Conservation (phyloP, 352 stramenopile genomes). For the Phytophthora sp. region DNA sequence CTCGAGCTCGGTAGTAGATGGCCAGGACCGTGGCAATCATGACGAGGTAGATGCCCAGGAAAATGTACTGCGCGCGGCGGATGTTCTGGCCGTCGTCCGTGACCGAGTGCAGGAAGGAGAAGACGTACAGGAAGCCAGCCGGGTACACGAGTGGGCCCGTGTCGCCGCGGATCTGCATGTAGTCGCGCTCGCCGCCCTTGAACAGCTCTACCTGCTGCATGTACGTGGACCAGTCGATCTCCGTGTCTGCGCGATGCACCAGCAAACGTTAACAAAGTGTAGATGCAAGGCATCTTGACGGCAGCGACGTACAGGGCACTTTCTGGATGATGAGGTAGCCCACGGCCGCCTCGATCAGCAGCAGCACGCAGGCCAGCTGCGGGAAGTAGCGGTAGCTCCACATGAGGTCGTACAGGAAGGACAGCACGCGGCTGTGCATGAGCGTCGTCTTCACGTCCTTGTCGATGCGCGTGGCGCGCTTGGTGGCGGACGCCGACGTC, state of each 20-base stretch:
- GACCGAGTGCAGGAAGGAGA: slow-evolving; percentile 92
- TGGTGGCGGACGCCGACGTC: slow-evolving; percentile 12
- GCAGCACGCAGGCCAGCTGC: slow-evolving; percentile 57
- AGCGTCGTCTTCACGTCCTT: slow-evolving; percentile 87
- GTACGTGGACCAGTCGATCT: slow-evolving; percentile 99
- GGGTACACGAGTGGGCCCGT: slow-evolving; percentile 99
- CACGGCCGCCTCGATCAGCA: slow-evolving; percentile 62
- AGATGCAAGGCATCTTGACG: neutral
- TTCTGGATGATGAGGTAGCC: slow-evolving; percentile 86
- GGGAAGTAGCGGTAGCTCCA: slow-evolving; percentile 90
- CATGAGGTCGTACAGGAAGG: slow-evolving; percentile 83
- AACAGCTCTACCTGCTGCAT: slow-evolving; percentile 98
- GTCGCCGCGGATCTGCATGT: slow-evolving; percentile 94
- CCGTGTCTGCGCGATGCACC: slow-evolving; percentile 88
- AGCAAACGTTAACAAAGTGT: neutral
- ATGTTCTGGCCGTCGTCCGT: slow-evolving; percentile 89
- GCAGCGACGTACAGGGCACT: slow-evolving; percentile 59
- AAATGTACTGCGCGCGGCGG: slow-evolving; percentile 93
- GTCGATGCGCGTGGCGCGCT: slow-evolving; percentile 80
- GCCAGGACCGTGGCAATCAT: slow-evolving; percentile 89
- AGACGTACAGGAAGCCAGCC: slow-evolving; percentile 98
- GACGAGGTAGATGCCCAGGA: slow-evolving; percentile 95
- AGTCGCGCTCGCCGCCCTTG: slow-evolving; percentile 95
- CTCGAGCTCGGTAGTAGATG: slow-evolving; percentile 86
- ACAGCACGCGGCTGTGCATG: slow-evolving; percentile 69